A percentile compares a stretch with the other conserved stretches of the same genome.
Evolutionary conservation across 345 rosid species (phyloP).

Genomic region (Balakata baccata): DNA sequence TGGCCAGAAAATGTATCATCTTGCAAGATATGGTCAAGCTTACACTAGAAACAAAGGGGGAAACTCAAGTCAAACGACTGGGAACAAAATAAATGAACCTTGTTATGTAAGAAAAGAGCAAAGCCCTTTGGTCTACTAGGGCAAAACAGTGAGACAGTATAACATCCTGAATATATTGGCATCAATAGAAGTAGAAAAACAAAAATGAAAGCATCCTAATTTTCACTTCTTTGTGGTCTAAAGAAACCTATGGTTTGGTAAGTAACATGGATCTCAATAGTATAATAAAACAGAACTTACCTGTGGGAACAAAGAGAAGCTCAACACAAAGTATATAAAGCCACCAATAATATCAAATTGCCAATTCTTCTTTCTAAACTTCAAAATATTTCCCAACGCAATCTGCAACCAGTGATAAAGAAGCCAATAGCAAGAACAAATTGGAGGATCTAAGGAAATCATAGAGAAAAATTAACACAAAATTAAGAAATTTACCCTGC

Average conservation of each 20-base stretch:
- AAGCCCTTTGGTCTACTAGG: background rate
- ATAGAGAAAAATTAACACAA: slow-evolving; percentile 1
- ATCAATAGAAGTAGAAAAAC: too few species aligned
- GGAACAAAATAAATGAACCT: background rate
- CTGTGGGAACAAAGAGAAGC: slow-evolving; percentile 94
- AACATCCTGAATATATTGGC: background rate
- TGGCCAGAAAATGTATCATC: slow-evolving; percentile 88
- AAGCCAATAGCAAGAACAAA: slow-evolving; percentile 1
- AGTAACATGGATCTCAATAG: slow-evolving; percentile 1
- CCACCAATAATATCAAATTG: slow-evolving; percentile 99
- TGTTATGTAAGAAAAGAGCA: background rate
- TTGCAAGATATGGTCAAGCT: slow-evolving; percentile 79
- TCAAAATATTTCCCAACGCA: slow-evolving; percentile 97
- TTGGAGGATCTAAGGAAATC: background rate
- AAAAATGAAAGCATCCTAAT: background rate
- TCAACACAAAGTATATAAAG: slow-evolving; percentile 82
- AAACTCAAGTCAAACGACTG: slow-evolving; percentile 21
- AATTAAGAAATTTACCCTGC: slow-evolving; percentile 56
- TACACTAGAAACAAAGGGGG: slow-evolving; percentile 57
- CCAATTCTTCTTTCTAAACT: slow-evolving; percentile 98
- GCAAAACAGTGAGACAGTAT: background rate
- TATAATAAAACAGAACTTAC: slow-evolving; percentile 38
- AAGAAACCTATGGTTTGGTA: slow-evolving; percentile 6
- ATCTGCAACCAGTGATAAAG: slow-evolving; percentile 45
- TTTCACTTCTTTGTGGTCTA: background rate